Evolutionary conservation across 257 asterid genomes (phyloP), one percentile per base, ranked within the genome.

Genomic region (Vinca minor): DNA sequence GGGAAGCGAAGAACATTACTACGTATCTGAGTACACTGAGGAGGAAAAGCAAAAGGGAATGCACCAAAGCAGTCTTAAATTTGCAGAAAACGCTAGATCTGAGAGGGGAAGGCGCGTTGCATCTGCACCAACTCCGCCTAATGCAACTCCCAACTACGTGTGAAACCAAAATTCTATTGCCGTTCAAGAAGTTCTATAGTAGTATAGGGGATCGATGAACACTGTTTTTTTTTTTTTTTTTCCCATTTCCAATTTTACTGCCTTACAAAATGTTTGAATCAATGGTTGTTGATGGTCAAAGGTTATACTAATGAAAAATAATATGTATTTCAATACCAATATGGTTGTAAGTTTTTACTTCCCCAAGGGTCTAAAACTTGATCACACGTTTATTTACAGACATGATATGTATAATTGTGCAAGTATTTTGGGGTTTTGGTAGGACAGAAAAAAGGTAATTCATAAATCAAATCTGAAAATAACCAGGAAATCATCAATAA

Each of bases 21-120:
- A 80, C 41, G 20, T 50, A 0, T 63, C 80, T 0, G 82, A 80
- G 49, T 77, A 55, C 12, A 71, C 35, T 0, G 79, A 78, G 53
- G 82, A 75, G 9, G 82, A 78, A 23, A 74, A 67, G 55, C 65
- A 71, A 54, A 76, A 71, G 48, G 87, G 89, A 0, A 76, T 83
- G 90, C 89, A 85, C 41, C 81, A 75, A 29, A 56, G 36, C 4
- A 83, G 85, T 48, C 69, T 85, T 29, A 85, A 79, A 61, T 85
- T 85, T 46, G 94, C 94, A 0, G 87, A 85, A 25, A 85, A 85
- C 5, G 59, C 86, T 17, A 67, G 71, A 18, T 77, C 90, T 0
- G 94, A 85, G 38, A 69, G 94, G 1, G 90, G 94, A 0, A 78
- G 32, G 11, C 81, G 86, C 0, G 76, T 85, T 8, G 83, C 71